Evolutionary conservation across 257 asterid species (phyloP).

Genomic region (Prunella vulgaris): DNA sequence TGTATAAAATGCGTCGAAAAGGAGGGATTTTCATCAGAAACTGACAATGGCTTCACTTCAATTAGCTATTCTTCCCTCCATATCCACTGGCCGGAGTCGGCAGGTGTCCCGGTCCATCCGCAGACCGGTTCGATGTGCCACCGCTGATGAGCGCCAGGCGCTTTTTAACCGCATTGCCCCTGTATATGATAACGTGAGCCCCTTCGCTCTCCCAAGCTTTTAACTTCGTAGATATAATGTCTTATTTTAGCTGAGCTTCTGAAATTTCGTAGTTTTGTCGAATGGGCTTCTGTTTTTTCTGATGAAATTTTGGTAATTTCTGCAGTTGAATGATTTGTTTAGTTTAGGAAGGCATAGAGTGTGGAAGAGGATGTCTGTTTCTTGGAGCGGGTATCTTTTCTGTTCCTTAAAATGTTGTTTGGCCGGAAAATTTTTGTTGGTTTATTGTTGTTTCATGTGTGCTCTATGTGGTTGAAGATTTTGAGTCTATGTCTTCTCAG

Average conservation of each 20-base stretch:
- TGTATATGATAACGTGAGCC: constrained; percentile 72
- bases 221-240: background rate
- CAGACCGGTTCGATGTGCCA: constrained; percentile 43
- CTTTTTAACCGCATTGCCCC: constrained; percentile 83
- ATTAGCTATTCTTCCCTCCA: constrained; percentile 36
- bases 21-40: background rate
- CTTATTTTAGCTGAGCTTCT: constrained; percentile 12
- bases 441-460: background rate
- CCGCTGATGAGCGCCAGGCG: constrained; percentile 49
- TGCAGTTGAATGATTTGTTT: constrained; percentile 70
- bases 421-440: background rate
- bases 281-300: background rate
- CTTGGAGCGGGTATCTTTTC: constrained; percentile 68
- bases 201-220: background rate
- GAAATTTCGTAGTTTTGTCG: background rate
- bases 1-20: constrained; percentile 1
- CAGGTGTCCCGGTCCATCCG: constrained; percentile 25
- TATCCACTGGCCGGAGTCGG: constrained; percentile 19
- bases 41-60: constrained; percentile 35
- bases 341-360: constrained; percentile 74
- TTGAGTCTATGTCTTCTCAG: background rate
- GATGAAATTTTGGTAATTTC: background rate
- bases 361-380: constrained; percentile 90
- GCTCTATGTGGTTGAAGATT: background rate
- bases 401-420: background rate